Base-by-base conservation (phyloP, 352 stramenopile genomes). In the Aphanomyces cochlioides region DNA sequence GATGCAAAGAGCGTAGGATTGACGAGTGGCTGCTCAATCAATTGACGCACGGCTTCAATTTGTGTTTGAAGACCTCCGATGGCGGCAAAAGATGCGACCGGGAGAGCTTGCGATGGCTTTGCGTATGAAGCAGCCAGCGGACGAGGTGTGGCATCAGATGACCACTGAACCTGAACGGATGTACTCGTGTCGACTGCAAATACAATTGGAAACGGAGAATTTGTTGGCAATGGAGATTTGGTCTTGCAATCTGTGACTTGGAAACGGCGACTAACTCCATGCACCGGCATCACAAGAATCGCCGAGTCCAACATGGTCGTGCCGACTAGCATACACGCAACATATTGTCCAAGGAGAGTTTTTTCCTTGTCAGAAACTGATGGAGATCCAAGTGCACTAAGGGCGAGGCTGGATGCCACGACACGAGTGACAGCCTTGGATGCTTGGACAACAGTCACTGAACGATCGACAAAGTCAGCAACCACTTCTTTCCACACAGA, bases 21-120 rank as follows among this genome's bases (percentile, higher is more conserved):
- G 37, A 85, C 80, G 19, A 99, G 78, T 5, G 96, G 94, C 65
- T 98, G 89, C 76, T 99, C 96, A 19, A 99, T 90, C 64, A 99
- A 84, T 79, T 99, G 93, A 12, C 96, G 81, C 67, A 99, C 95
- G 12, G 90, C 87, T 13, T 87, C 91, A 63, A 99, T 85, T 76
- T 99, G 93, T 43, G 90, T 88, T n/a, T 87, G 85, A 13, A 97
- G 86, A 10, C 96, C 96, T 54, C 96, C 96, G 38, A 92, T 87
- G 0, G 74, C 67, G 2, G 79, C 69, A 40, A 89, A 98, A 88
- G 76, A 87, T 77, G 76, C 90, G 82, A 37, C 82, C 66, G 45
- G 88, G 84, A 61, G 93, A 73, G 43, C 13, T 10, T 73, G 45
- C 61, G 73, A 73, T 7, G 59, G 13, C 5, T 17, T 72, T 8